phyloP scores from a whole-genome alignment of 805 yeast species.

The Sungouiella blattae region DNA sequence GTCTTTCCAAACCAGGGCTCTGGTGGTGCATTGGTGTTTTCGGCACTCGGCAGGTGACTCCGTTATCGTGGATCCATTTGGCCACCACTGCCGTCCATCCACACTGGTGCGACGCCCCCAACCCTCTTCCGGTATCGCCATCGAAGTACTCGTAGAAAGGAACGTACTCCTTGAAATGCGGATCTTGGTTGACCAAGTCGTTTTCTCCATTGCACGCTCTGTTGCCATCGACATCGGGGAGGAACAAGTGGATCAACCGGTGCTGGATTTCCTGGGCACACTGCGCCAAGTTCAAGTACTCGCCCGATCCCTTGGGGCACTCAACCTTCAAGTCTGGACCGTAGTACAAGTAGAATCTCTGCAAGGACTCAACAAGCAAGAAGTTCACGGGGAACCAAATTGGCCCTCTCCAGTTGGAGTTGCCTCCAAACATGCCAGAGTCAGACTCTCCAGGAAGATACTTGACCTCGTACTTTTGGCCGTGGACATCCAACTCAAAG shows the following conservation, averaged over 20 bases:
- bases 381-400: slow-evolving; percentile 95
- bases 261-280: slow-evolving; percentile 90
- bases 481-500: slow-evolving; percentile 78
- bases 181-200: slow-evolving; percentile 52
- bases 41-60: slow-evolving; percentile 62
- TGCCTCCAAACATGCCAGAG: slow-evolving; percentile 93
- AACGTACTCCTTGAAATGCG: slow-evolving; percentile 67
- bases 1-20: slow-evolving; percentile 17
- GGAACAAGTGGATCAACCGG: slow-evolving; percentile 72
- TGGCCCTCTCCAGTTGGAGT: slow-evolving; percentile 97
- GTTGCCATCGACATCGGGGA: slow-evolving; percentile 60
- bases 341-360: slow-evolving; percentile 82
- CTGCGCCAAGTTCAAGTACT: slow-evolving; percentile 71
- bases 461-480: slow-evolving; percentile 62
- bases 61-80: slow-evolving; percentile 86
- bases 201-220: slow-evolving; percentile 80
- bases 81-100: slow-evolving; percentile 97
- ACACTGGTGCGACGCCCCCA: slow-evolving; percentile 92
- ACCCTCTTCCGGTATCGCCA: slow-evolving; percentile 91
- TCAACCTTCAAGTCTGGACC: slow-evolving; percentile 83
- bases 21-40: slow-evolving; percentile 15
- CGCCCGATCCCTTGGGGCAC: slow-evolving; percentile 84
- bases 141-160: slow-evolving; percentile 87
- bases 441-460: slow-evolving; percentile 88
- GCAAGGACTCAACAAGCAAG: slow-evolving; percentile 78